Conservation (phyloP, 352 stramenopile species). For the Globisporangium spinosum region DNA sequence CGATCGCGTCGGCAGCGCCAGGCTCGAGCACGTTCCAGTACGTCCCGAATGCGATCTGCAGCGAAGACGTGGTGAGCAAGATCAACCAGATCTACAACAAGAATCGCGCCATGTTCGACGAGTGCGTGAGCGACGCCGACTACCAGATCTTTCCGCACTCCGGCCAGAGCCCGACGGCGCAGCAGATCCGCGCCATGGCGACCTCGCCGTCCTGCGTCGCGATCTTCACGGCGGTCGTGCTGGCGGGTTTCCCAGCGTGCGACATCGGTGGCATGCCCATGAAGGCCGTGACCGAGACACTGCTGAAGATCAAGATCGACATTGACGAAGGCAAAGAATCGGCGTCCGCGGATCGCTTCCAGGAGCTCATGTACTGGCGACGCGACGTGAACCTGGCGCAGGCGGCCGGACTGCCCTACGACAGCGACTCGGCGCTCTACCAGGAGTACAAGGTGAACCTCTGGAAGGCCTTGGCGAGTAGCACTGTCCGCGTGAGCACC, state of each 20-base stretch:
- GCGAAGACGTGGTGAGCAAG: slow-evolving; percentile 34
- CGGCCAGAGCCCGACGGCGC: slow-evolving; percentile 39
- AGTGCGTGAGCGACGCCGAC: slow-evolving; percentile 44
- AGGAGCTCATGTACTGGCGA: slow-evolving; percentile 49
- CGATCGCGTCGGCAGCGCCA: slow-evolving; percentile 32
- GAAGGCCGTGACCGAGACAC: slow-evolving; percentile 45
- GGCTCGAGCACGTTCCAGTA: slow-evolving; percentile 46
- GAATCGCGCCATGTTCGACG: slow-evolving; percentile 50
- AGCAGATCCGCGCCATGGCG: slow-evolving; percentile 48
- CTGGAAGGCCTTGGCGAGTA: slow-evolving; percentile 27
- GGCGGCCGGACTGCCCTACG: slow-evolving; percentile 34
- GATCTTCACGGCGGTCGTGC: slow-evolving; percentile 52
- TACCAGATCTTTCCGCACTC: slow-evolving; percentile 67
- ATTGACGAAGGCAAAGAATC: slow-evolving; percentile 21
- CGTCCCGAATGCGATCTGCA: slow-evolving; percentile 39
- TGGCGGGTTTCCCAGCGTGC: slow-evolving; percentile 46
- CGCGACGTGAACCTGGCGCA: slow-evolving; percentile 49
- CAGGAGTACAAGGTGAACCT: slow-evolving; percentile 35
- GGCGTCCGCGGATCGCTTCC: slow-evolving; percentile 40
- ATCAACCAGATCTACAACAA: slow-evolving; percentile 54
- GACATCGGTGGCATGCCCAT: slow-evolving; percentile 47
- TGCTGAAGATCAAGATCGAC: slow-evolving; percentile 58
- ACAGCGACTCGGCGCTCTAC: slow-evolving; percentile 45
- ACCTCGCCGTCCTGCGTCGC: slow-evolving; percentile 44
- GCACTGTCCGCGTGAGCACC: slow-evolving; percentile 30